phyloP scores from a whole-genome alignment of 192 early-diverging fungal genomes.

The Backusella australiensis region DNA sequence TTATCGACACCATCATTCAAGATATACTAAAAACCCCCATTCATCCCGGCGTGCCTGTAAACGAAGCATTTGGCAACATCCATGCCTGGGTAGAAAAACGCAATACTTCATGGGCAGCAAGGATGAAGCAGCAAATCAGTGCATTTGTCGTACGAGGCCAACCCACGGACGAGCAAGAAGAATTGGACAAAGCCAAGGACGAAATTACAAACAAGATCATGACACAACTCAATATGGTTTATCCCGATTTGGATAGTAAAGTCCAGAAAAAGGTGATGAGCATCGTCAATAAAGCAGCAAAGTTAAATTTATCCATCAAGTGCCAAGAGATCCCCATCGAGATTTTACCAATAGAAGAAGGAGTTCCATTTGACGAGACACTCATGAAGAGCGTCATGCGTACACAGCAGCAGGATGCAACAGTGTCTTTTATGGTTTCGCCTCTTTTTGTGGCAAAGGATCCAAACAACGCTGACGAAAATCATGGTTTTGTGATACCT shows the following conservation, averaged over 20 bases:
- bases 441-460: conserved; percentile 28
- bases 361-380: conserved; percentile 6
- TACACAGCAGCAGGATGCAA: conserved; percentile 11
- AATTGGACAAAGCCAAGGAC: not conserved
- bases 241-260: not conserved
- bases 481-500: conserved; percentile 25
- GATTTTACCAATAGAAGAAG: conserved; percentile 27
- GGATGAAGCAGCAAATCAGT: conserved; percentile 23
- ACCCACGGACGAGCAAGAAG: not conserved
- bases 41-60: conserved; percentile 23
- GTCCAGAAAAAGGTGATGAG: conserved; percentile 17
- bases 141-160: conserved; percentile 11
- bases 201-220: not conserved
- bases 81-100: conserved; percentile 20
- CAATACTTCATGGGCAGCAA: conserved; percentile 16
- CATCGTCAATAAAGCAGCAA: conserved; percentile 59
- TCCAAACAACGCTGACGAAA: conserved; percentile 13
- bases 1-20: conserved; percentile 13
- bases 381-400: conserved; percentile 21
- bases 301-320: conserved; percentile 59
- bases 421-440: conserved; percentile 17
- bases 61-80: conserved; percentile 19
- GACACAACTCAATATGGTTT: not conserved
- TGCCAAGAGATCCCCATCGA: conserved; percentile 67
- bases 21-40: conserved; percentile 16